phyloP scores from a whole-genome alignment of 1,139 yeast species.

The Candida buenavistaensis region DNA sequence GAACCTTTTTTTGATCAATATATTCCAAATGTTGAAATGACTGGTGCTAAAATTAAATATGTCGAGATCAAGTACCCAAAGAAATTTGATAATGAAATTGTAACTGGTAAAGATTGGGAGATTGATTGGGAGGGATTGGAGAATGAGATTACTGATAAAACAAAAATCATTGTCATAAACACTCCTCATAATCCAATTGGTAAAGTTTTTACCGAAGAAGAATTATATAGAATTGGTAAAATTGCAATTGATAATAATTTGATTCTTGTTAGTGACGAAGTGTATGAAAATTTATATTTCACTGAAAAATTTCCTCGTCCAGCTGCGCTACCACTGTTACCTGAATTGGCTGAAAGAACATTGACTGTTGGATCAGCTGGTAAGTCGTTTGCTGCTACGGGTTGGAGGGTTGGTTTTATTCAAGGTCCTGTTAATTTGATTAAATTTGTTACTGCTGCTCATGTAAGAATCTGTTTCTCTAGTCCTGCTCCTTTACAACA shows the following conservation, averaged over 20 bases:
- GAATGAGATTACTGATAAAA: slow-evolving; percentile 65
- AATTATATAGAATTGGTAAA: slow-evolving; percentile 71
- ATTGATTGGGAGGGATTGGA: slow-evolving; percentile 78
- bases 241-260: slow-evolving; percentile 82
- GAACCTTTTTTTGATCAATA: slow-evolving; percentile 98
- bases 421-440: slow-evolving; percentile 83
- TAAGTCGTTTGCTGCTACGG: slow-evolving; percentile 95
- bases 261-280: slow-evolving; percentile 86
- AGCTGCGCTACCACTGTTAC: slow-evolving; percentile 65
- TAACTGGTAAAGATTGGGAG: slow-evolving; percentile 83
- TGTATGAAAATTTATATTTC: slow-evolving; percentile 85
- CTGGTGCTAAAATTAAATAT: slow-evolving; percentile 88
- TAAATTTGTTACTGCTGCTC: slow-evolving; percentile 83
- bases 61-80: slow-evolving; percentile 85
- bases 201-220: slow-evolving; percentile 76
- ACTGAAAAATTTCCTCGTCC: slow-evolving; percentile 71
- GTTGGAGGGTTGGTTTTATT: slow-evolving; percentile 97
- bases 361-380: slow-evolving; percentile 97
- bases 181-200: slow-evolving; percentile 98
- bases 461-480: slow-evolving; percentile 87
- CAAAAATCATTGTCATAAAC: slow-evolving; percentile 84
- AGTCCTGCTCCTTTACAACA: slow-evolving; percentile 94
- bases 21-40: slow-evolving; percentile 86
- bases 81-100: slow-evolving; percentile 61
- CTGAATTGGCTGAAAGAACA: slow-evolving; percentile 76